These are phyloP conservation scores for Gracilaria vermiculophylla DNA, from an alignment of 23 red algal species.

Conservation along the genomic window DNA sequence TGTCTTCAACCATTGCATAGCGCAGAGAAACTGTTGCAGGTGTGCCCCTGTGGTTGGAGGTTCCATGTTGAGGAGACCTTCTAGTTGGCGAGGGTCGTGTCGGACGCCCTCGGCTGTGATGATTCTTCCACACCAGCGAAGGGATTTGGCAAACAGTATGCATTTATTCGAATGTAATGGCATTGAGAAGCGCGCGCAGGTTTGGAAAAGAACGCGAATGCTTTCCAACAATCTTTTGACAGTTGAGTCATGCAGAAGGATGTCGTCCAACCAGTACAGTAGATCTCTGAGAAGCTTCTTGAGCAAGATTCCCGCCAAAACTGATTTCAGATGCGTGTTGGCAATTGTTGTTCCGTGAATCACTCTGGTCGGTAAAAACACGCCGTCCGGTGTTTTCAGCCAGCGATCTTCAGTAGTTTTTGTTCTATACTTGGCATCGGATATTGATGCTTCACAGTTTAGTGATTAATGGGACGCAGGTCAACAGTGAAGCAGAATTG, in stretches of 20 bases:
- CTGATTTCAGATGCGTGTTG: conserved; percentile 5
- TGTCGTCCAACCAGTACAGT: conserved; percentile 8
- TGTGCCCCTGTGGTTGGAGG: conserved; percentile 25
- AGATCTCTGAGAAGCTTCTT: not conserved
- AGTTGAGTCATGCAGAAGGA: not conserved
- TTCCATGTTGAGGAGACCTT: conserved; percentile 4
- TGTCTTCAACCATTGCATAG: not conserved
- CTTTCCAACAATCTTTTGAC: not conserved
- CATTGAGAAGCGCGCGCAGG: not conserved
- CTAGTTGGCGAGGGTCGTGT: not conserved
- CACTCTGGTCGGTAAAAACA: not conserved
- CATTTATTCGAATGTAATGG: conserved; percentile 8
- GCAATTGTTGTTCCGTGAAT: conserved; percentile 31
- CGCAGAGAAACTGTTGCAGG: conserved; percentile 22
- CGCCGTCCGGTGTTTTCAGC: conserved; percentile 15
- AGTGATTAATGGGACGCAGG: not conserved
- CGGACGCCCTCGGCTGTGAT: not conserved
- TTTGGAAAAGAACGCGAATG: not conserved
- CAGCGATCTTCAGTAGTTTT: not conserved
- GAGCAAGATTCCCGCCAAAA: not conserved
- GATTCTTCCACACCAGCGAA: conserved; percentile 27
- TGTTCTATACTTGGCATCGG: conserved; percentile 32
- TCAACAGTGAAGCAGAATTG: conserved; percentile 26
- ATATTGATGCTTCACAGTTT: not conserved
- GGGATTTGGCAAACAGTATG: not conserved